Base-by-base conservation (phyloP, 2,329 filamentous ascomycete genomes). In the Nectriaceae sp. region DNA sequence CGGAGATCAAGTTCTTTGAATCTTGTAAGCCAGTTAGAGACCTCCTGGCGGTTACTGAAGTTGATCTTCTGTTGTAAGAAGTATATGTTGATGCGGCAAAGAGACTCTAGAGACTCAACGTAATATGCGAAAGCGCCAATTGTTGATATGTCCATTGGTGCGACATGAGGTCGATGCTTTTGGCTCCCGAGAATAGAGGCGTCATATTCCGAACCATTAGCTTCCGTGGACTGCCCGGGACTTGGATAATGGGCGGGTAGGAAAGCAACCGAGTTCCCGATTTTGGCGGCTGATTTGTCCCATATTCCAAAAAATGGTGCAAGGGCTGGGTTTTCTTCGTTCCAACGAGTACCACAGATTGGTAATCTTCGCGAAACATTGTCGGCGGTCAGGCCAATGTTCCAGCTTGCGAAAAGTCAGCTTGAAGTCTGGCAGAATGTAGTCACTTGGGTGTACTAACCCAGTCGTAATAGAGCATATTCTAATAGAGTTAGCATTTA, bases 1-100 rank as follows among this genome's bases (percentile, higher is more conserved):
- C 73, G 68, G 0, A 77, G 52, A 49, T 77, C 75, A 3, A 77
- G 55, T 49, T 77, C 73, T 31, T 77, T 77, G 59, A 77, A 78
- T 6, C 74, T 58, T 4, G 68, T 74, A 3, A 77, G 59, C 75
- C 58, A 77, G 31, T 66, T 65, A 4, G 68, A 62, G n/a, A 75
- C 65, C 31, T 75, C 67, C 4, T 71, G 66, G 0, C 66, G 62
- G 44, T 73, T 65, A 4, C 57, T 52, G 10, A 72, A 63, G 45
- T 76, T 65, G 22, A 77, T 65, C 8, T 61, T 61, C 43, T 76
- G 73, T 39, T 73, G 73, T 0, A 77, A 61, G 40, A 78, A 77
- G 48, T 71, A 76, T 0, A 66, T 72, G 0, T 66, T 75, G 1
- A 77, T 71, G 0, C 69, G 66, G 39, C 71, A 75, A 4, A 77